A percentile compares a stretch with the other conserved stretches of the same genome.
Conservation (phyloP, 139 green algal genomes). For the Closterium sp. region DNA sequence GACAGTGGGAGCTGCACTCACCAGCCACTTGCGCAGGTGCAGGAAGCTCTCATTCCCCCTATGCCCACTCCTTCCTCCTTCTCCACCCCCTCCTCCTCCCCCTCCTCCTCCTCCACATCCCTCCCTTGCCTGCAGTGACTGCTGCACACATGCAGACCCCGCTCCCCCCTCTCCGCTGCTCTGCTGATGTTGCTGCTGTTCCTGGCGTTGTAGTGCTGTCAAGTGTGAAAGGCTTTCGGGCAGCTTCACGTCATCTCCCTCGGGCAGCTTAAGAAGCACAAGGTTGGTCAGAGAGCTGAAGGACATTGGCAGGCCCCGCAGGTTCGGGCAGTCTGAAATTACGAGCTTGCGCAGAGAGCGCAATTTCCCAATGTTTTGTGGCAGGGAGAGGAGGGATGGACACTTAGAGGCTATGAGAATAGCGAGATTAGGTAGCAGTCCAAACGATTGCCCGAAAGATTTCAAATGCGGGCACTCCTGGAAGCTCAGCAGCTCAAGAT, state of each 20-base stretch:
- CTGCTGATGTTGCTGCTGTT: not conserved
- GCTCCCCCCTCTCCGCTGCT: not conserved
- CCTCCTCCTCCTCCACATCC: not conserved
- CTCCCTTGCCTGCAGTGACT: not conserved
- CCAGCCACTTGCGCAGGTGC: not conserved
- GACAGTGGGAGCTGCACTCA: not conserved
- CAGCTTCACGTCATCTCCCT: not conserved
- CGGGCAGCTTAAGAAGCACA: not conserved
- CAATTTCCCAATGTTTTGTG: not conserved
- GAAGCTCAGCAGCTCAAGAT: not conserved
- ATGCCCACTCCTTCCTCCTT: not conserved
- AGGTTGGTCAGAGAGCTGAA: not conserved
- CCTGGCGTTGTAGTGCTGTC: not conserved
- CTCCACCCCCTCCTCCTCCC: too few relatives aligned
- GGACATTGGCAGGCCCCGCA: not conserved
- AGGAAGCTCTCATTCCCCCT: not conserved
- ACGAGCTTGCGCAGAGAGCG: not conserved
- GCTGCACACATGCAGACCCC: not conserved
- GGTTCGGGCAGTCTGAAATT: not conserved
- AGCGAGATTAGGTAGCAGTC: not conserved
- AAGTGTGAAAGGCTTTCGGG: not conserved
- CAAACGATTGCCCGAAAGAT: not conserved
- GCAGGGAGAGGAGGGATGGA: not conserved
- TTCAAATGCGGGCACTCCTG: not conserved
- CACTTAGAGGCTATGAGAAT: not conserved